Evolutionary conservation across 2,329 filamentous ascomycete species (phyloP).

Genomic region (Verticillium dahliae): DNA sequence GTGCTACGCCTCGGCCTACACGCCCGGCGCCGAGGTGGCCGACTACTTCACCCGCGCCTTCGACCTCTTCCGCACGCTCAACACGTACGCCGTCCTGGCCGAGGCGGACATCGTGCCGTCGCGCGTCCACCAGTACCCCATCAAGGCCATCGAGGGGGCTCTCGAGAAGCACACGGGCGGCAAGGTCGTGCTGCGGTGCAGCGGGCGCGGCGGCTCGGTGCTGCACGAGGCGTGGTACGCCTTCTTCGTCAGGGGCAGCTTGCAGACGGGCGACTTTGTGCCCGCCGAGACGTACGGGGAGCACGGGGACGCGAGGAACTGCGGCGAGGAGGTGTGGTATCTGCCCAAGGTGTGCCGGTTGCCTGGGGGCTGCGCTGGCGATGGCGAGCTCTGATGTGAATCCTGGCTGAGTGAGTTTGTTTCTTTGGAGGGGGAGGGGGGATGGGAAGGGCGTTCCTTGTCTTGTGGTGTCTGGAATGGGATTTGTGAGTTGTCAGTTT

Average conservation of each 20-base stretch:
- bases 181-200: conserved; percentile 36
- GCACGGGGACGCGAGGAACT: conserved; percentile 31
- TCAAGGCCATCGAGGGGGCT: conserved; percentile 31
- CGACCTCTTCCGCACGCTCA: conserved; percentile 31
- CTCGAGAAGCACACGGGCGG: conserved; percentile 38
- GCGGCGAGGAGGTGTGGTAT: conserved; percentile 29
- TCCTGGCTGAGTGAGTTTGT: neutral
- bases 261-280: conserved; percentile 43
- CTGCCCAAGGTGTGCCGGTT: conserved; percentile 26
- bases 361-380: conserved; percentile 5
- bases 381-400: conserved; percentile 4
- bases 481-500: neutral
- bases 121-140: conserved; percentile 30
- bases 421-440: neutral
- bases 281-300: conserved; percentile 29
- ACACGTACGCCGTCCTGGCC: conserved; percentile 33
- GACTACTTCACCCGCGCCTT: conserved; percentile 38
- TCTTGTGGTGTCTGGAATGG: neutral
- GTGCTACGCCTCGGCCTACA: conserved; percentile 54
- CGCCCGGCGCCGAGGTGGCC: conserved; percentile 32
- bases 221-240: conserved; percentile 48
- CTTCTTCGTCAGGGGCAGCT: conserved; percentile 43
- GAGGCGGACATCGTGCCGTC: conserved; percentile 28
- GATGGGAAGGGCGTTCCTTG: neutral
- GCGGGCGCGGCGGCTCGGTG: conserved; percentile 25